A percentile compares a stretch with the other conserved stretches of the same genome.
Evolutionary conservation across 345 rosid genomes (phyloP).

Genomic region (Eutrema japonicum): DNA sequence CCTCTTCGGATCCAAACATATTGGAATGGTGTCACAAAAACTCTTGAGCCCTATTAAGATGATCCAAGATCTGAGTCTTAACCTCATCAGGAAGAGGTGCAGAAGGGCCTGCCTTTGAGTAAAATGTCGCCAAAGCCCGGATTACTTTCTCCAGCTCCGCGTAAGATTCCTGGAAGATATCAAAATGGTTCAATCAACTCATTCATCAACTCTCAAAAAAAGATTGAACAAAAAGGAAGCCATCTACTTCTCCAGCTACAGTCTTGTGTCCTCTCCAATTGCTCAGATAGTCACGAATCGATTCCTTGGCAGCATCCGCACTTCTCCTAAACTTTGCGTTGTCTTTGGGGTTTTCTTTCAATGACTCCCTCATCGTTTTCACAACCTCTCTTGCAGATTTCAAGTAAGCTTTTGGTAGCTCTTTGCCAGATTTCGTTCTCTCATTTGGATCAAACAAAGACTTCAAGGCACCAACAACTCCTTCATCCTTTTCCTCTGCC

Average conservation of each 20-base stretch:
- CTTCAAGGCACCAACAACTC: conserved; percentile 64
- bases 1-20: neutral
- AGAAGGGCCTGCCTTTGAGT: conserved; percentile 88
- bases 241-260: conserved; percentile 58
- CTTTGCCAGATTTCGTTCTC: conserved; percentile 73
- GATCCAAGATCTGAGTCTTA: conserved; percentile 61
- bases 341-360: conserved; percentile 79
- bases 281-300: conserved; percentile 76
- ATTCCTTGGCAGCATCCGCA: conserved; percentile 93
- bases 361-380: conserved; percentile 74
- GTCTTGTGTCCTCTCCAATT: conserved; percentile 76
- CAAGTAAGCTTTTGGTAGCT: conserved; percentile 86
- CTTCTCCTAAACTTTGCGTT: conserved; percentile 69
- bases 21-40: conserved; percentile 51
- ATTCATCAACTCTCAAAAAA: neutral
- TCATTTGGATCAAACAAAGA: conserved; percentile 80
- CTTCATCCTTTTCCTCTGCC: conserved; percentile 45
- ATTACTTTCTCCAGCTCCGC: conserved; percentile 76
- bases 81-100: conserved; percentile 75
- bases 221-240: neutral
- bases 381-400: conserved; percentile 86
- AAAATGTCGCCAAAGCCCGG: conserved; percentile 73
- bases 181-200: neutral
- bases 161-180: conserved; percentile 72
- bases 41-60: conserved; percentile 68